Evolutionary conservation across 495 filamentous ascomycete species (phyloP), one percentile per base, ranked within the genome.

Genomic region (Aspergillus haitiensis): DNA sequence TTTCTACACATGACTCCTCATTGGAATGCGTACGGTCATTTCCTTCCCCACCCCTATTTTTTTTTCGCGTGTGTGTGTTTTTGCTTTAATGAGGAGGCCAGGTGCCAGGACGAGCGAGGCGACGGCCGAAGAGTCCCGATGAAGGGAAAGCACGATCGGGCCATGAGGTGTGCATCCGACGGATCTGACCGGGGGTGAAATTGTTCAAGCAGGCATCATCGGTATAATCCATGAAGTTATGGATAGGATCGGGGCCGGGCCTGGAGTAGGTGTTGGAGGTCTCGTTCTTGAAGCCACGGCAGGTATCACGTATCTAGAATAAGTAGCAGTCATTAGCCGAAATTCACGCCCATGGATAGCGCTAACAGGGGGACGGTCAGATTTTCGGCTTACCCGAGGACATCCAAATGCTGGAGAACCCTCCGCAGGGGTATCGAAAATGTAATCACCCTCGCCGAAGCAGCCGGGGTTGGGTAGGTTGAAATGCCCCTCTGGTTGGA

Each of bases 161-260:
- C 58, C 58, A 60, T 0, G 50, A 53, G 15, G 7, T 48, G 40
- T 54, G 50, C 58, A 60, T 60, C 18, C 58, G 58, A 6, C 8
- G 3, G 6, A 60, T 40, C 58, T 60, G 58, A 5, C 58, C 58
- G 9, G 15, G 27, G 2, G 58, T 48, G 12, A 54, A 60, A 3
- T 54, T 32, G 13, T 50, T 54, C 39, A 60, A 32, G n/a, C 58
- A 60, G 5, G 8, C 6, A 31, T 60, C 58, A 12, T 60, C 58
- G 3, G 58, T 31, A 34, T 60, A 60, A n/a, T 60, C 58, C 58
- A 60, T 60, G 42, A 54, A 60, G 58, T 60, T 60, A 33, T 60
- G 58, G 40, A 60, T 49, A 5, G 58, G 58, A 40, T 60, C 58
- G 1, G 40, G 6, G 7, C 58, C 58, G 0, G 58, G 49, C 9